These are phyloP conservation scores for Blechomonas ayalai DNA, from an alignment of 208 protist genomes.

Conservation along the genomic window DNA sequence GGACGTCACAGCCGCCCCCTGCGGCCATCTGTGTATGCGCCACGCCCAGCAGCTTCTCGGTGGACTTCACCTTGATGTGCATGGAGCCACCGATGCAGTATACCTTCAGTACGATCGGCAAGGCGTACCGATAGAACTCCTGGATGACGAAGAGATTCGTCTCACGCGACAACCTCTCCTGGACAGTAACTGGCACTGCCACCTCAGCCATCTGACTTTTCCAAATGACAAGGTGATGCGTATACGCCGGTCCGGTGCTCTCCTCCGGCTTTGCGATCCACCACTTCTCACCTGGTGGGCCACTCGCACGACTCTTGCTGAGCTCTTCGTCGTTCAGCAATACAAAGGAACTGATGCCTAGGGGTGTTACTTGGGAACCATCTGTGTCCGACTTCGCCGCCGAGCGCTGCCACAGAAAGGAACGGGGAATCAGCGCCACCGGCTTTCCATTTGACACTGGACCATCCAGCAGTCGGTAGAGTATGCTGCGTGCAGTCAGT, in stretches of 20 bases:
- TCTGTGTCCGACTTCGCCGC: neutral
- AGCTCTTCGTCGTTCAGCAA: neutral
- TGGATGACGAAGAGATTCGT: conserved; percentile 51
- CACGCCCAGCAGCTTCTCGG: conserved; percentile 29
- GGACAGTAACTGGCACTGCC: conserved; percentile 22
- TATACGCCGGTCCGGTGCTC: conserved; percentile 59
- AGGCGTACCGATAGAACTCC: conserved; percentile 42
- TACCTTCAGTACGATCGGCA: conserved; percentile 81
- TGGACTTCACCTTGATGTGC: conserved; percentile 53
- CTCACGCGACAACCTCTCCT: conserved; percentile 26
- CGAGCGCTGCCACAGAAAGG: conserved; percentile 36
- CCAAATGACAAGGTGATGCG: conserved; percentile 77
- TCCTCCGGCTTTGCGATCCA: conserved; percentile 81
- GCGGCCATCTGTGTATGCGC: conserved; percentile 10
- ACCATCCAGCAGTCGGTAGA: conserved; percentile 40
- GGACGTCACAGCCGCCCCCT: neutral
- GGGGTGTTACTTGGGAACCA: neutral
- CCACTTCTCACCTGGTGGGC: conserved; percentile 18
- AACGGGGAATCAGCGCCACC: conserved; percentile 37
- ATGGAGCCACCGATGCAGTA: conserved; percentile 59
- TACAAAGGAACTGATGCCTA: conserved; percentile 18
- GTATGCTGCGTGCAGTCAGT: conserved; percentile 36
- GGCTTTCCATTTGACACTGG: conserved; percentile 8
- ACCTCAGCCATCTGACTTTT: conserved; percentile 9
- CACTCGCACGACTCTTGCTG: conserved; percentile 5